phyloP scores from a whole-genome alignment of 2,329 filamentous ascomycete species.

The Teratosphaeria epicoccoides region DNA sequence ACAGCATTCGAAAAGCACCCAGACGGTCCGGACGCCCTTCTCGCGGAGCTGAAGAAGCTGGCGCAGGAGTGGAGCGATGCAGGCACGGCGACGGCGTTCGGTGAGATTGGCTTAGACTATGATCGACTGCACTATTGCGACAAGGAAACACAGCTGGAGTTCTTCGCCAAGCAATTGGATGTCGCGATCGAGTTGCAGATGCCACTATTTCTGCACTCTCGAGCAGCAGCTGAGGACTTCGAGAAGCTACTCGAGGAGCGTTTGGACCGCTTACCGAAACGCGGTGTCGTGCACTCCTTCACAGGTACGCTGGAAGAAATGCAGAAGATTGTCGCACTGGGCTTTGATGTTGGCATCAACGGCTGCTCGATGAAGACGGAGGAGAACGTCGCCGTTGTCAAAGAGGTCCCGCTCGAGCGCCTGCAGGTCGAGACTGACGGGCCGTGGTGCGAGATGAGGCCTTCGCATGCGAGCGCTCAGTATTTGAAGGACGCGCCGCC shows the following conservation, averaged over 20 bases:
- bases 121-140: slow-evolving; percentile 78
- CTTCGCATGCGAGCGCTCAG: slow-evolving; percentile 74
- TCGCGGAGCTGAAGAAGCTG: slow-evolving; percentile 53
- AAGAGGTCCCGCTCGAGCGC: slow-evolving; percentile 62
- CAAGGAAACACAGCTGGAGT: slow-evolving; percentile 68
- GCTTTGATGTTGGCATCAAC: slow-evolving; percentile 88
- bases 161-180: slow-evolving; percentile 73
- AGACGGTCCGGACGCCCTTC: slow-evolving; percentile 44
- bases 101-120: slow-evolving; percentile 94
- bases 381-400: slow-evolving; percentile 80
- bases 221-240: slow-evolving; percentile 80
- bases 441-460: slow-evolving; percentile 90
- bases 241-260: slow-evolving; percentile 54
- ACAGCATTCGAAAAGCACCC: slow-evolving; percentile 60
- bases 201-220: slow-evolving; percentile 84
- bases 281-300: slow-evolving; percentile 85
- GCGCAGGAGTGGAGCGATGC: slow-evolving; percentile 48
- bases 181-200: slow-evolving; percentile 67
- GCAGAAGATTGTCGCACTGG: slow-evolving; percentile 64
- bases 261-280: slow-evolving; percentile 48
- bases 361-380: slow-evolving; percentile 92
- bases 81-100: slow-evolving; percentile 66
- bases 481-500: slow-evolving; percentile 58
- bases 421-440: slow-evolving; percentile 96
- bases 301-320: slow-evolving; percentile 83